A percentile compares a stretch with the other conserved stretches of the same genome.
These are phyloP conservation scores for Coprinopsis sp. DNA, from an alignment of 768 basidiomycete species.

Conservation along the genomic window DNA sequence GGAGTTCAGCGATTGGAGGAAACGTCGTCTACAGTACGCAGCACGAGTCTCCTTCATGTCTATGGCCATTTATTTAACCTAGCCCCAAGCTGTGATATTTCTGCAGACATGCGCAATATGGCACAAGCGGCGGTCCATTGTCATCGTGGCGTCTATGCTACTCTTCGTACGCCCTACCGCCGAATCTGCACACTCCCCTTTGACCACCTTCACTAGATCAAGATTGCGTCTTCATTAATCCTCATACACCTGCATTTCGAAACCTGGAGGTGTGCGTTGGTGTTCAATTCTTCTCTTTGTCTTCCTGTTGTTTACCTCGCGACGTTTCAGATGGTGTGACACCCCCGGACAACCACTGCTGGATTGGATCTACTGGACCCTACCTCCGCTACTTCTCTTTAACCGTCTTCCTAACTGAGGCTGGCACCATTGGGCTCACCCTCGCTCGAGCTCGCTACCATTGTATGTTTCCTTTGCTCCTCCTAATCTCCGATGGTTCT, in stretches of 20 bases:
- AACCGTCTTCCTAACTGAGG: not conserved
- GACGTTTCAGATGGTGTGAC: no score
- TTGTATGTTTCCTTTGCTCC: not conserved
- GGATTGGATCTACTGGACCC: no score
- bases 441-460: not conserved
- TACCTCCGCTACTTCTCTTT: not conserved
- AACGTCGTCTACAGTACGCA: not conserved
- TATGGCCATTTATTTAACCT: not conserved
- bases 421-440: not conserved
- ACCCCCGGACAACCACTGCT: no score
- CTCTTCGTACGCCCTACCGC: not conserved
- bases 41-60: not conserved
- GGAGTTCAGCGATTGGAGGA: not conserved
- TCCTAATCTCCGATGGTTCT: not conserved
- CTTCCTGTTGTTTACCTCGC: no score
- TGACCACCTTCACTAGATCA: not conserved
- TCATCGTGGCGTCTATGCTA: not conserved
- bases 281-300: no score
- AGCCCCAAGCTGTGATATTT: not conserved
- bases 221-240: not conserved
- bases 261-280: no score
- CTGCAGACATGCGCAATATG: not conserved
- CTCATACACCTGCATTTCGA: no score
- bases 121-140: not conserved
- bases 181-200: no score